Base-by-base conservation (phyloP, 73 alveolate genomes). In the Stentor coeruleus region DNA sequence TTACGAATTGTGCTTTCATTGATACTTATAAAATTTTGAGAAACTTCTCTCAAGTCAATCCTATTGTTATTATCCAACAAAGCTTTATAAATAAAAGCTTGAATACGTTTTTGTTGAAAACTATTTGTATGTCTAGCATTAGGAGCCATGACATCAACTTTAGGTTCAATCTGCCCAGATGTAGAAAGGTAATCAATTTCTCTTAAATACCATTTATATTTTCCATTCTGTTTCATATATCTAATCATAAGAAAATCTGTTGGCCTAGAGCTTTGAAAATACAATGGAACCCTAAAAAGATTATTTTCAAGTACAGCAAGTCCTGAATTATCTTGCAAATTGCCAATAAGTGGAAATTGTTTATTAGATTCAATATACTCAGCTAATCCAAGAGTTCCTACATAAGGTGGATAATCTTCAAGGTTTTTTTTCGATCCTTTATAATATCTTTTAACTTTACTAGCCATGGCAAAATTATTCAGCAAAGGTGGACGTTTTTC, bases 121-220 rank as follows among this genome's bases (percentile, higher is more conserved):
- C 93, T 84, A 66, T 89, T 86, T 77, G 89, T 90, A 82, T 95
- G 90, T 59, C 98, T 88, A 2, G 98, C 89, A 82, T 96, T 96
- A 1, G 99, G 99, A 58, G 97, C 93, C 82, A 89, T 95, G 6
- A 97, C 98, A 82, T 96, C 99, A 30, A 91, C 84, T 79, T 94
- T 92, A 2, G 99, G 99, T 83, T 97, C 99, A 76, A 90, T 92
- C 86, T 97, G 94, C 28, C 99, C 99, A 73, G 95, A 95, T 3
- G 94, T 84, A 58, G 96, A 96, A 59, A 96, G 85, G 85, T 95
- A 93, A 38, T 94, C 96, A 33, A 97, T 88, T 82, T 96, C 98
- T 55, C 99, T 81, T 20, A 97, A 88, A 58, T 87, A 88, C 84
- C 94, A 92, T 38, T 86, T 89, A 74, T 84, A 80, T 88, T 96